Percentiles rank a stretch among this genome's conserved stretches.
Conservation (phyloP, 2,329 filamentous ascomycete genomes). For the Penicillium sp. region DNA sequence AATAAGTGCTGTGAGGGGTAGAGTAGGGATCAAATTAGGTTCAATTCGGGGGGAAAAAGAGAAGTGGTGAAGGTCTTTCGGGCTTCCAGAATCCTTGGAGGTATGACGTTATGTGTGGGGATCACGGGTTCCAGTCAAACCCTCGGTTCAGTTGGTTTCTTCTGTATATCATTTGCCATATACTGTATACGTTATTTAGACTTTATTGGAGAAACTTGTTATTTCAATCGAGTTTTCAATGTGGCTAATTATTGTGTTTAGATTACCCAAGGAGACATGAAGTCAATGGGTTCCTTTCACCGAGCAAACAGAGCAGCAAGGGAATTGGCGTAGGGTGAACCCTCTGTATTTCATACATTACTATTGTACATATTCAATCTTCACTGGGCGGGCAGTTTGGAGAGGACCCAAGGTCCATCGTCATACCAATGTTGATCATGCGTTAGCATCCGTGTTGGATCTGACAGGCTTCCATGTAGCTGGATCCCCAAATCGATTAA, state of each 20-base stretch:
- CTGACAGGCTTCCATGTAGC: neutral
- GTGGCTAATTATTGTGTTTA: neutral
- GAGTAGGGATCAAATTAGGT: conserved; percentile 1
- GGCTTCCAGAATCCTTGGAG: neutral
- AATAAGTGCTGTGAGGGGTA: conserved; percentile 19
- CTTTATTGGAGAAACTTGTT: neutral
- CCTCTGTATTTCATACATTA: neutral
- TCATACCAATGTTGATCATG: neutral
- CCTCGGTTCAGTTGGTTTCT: neutral
- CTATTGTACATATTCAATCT: neutral
- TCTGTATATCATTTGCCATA: neutral
- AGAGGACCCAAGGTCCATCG: neutral
- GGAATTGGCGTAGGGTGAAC: neutral
- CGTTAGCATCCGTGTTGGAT: neutral
- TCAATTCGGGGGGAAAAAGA: neutral
- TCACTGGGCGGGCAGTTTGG: neutral
- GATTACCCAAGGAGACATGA: neutral
- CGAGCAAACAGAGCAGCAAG: neutral
- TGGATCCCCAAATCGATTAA: neutral
- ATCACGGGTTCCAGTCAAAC: neutral
- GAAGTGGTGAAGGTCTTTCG: neutral
- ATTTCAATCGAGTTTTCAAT: neutral
- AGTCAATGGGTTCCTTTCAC: neutral
- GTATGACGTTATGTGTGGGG: conserved; percentile 2
- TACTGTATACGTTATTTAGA: neutral